These are phyloP conservation scores for Geotrichum aggregatum DNA, from an alignment of 1,139 yeast species.

Conservation along the genomic window DNA sequence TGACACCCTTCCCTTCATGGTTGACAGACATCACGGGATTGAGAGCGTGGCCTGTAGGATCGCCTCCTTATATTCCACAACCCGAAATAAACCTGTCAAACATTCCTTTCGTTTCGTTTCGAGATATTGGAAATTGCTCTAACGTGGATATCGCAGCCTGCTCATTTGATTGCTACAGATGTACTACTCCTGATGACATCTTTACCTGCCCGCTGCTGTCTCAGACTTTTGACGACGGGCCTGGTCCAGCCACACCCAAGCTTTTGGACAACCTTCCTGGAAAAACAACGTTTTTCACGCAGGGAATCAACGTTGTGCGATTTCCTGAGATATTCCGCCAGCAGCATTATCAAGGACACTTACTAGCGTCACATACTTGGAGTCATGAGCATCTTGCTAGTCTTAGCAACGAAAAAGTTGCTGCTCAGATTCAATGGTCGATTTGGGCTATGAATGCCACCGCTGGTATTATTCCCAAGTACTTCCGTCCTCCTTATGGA, in stretches of 20 bases:
- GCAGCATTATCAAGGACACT: constrained; percentile 60
- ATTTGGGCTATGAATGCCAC: constrained; percentile 98
- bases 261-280: constrained; percentile 51
- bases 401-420: constrained; percentile 69
- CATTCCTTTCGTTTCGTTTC: constrained; percentile 46
- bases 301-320: constrained; percentile 74
- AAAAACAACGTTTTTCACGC: constrained; percentile 73
- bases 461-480: constrained; percentile 76
- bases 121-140: constrained; percentile 60
- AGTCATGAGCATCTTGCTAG: constrained; percentile 80
- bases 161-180: constrained; percentile 81
- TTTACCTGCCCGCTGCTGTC: constrained; percentile 65
- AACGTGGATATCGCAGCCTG: constrained; percentile 50
- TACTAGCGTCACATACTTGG: constrained; percentile 90
- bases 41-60: constrained; percentile 72
- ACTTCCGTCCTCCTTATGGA: constrained; percentile 96
- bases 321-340: constrained; percentile 68
- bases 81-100: constrained; percentile 62
- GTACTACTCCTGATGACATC: constrained; percentile 75
- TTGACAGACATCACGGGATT: constrained; percentile 68
- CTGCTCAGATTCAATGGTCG: constrained; percentile 91
- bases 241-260: constrained; percentile 63
- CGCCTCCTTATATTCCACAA: constrained; percentile 82
- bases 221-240: constrained; percentile 96
- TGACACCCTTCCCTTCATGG: constrained; percentile 63